These are phyloP conservation scores for Hibiscus trionum DNA, from an alignment of 345 rosid genomes.

Conservation along the genomic window DNA sequence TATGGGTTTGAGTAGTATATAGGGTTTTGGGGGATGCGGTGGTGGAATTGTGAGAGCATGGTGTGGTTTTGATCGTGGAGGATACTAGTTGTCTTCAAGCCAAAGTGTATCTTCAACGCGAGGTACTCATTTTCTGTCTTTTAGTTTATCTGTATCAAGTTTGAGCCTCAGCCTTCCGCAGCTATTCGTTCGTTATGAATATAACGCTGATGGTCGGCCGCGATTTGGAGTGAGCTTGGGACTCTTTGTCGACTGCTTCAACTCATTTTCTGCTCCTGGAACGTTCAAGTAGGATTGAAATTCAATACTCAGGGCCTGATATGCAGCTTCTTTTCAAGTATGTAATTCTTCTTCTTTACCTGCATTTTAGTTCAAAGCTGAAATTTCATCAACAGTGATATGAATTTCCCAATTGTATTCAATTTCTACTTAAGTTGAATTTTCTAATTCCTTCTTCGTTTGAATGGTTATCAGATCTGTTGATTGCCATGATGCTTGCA, in stretches of 20 bases:
- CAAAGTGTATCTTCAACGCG: slow-evolving; percentile 86
- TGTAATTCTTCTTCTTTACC: neutral
- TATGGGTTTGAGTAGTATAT: neutral
- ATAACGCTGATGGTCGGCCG: slow-evolving; percentile 61
- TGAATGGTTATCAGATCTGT: slow-evolving; percentile 42
- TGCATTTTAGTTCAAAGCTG: neutral
- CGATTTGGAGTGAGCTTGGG: slow-evolving; percentile 86
- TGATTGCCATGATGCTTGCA: slow-evolving; percentile 63
- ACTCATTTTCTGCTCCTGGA: slow-evolving; percentile 80
- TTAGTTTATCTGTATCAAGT: neutral
- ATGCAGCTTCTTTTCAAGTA: slow-evolving; percentile 96
- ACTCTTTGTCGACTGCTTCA: slow-evolving; percentile 81
- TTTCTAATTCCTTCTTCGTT: neutral
- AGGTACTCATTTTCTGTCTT: slow-evolving; percentile 33
- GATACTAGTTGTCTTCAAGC: slow-evolving; percentile 91
- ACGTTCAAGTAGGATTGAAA: slow-evolving; percentile 57
- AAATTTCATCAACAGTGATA: neutral
- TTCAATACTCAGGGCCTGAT: slow-evolving; percentile 90
- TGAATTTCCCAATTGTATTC: too few relatives aligned
- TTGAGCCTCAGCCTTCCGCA: slow-evolving; percentile 9
- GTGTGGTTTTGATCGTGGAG: slow-evolving; percentile 71
- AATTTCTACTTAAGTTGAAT: too few relatives aligned
- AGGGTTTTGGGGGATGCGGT: slow-evolving; percentile 45
- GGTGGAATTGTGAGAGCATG: slow-evolving; percentile 78
- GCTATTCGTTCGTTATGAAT: slow-evolving; percentile 70